Evolutionary conservation across 257 asterid genomes (phyloP).

Genomic region (Nicotiana tomentosiformis): DNA sequence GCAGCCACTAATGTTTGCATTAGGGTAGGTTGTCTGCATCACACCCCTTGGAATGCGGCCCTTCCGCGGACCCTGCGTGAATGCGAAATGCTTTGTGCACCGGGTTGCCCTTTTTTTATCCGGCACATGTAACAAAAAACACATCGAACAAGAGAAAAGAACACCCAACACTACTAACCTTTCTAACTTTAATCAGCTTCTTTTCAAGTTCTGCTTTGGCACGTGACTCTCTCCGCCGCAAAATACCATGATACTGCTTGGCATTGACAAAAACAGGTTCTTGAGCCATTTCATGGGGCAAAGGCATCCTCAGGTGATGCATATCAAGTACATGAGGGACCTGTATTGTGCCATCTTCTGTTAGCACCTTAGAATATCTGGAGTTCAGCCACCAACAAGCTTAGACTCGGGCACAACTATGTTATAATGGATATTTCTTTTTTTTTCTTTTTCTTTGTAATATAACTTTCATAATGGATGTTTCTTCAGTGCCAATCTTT

Average conservation of each 20-base stretch:
- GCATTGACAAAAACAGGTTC: slow-evolving; percentile 93
- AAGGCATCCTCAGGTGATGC: slow-evolving; percentile 73
- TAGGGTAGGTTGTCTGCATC: too few species aligned
- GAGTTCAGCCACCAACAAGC: not conserved
- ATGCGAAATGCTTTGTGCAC: too few species aligned
- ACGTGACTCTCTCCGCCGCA: slow-evolving; percentile 83
- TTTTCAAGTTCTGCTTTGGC: slow-evolving; percentile 87
- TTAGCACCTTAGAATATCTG: not conserved
- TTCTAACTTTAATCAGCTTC: slow-evolving; percentile 70
- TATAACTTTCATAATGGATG: not conserved
- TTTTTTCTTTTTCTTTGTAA: too few species aligned
- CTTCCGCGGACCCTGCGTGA: too few species aligned
- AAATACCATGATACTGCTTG: slow-evolving; percentile 79
- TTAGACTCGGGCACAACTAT: not conserved
- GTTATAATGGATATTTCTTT: not conserved
- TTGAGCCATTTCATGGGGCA: slow-evolving; percentile 76
- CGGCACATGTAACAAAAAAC: too few species aligned
- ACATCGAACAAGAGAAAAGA: not conserved
- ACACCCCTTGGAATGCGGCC: too few species aligned
- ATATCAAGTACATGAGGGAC: slow-evolving; percentile 51
- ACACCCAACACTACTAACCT: slow-evolving; percentile 35
- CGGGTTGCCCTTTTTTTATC: not conserved
- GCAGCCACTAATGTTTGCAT: too few species aligned
- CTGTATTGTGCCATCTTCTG: slow-evolving; percentile 18
- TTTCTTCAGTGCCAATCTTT: not conserved